These are phyloP conservation scores for Candida ponderosae DNA, from an alignment of 805 yeast species.

Conservation along the genomic window DNA sequence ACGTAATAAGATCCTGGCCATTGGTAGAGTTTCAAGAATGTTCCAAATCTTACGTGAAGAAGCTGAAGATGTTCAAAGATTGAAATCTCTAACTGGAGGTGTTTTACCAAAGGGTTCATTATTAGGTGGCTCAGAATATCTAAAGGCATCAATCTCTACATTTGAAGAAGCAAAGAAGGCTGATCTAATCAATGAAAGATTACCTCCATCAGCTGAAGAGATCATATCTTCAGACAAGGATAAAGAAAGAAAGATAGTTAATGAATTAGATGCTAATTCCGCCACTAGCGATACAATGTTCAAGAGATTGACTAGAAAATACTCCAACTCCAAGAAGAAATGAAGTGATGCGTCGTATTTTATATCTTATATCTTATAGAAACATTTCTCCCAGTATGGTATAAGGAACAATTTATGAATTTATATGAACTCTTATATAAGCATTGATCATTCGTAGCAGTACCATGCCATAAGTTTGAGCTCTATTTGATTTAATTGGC, in stretches of 20 bases:
- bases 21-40: conserved; percentile 94
- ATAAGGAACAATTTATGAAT: too few relatives aligned
- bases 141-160: conserved; percentile 55
- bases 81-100: conserved; percentile 70
- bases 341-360: not conserved
- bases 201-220: conserved; percentile 76
- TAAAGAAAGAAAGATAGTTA: conserved; percentile 34
- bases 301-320: conserved; percentile 19
- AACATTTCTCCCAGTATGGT: too few relatives aligned
- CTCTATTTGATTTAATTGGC: too few relatives aligned
- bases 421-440: too few relatives aligned
- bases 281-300: conserved; percentile 8
- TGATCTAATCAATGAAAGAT: conserved; percentile 76
- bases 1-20: conserved; percentile 85
- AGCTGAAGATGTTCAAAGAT: conserved; percentile 73
- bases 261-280: conserved; percentile 21
- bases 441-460: too few relatives aligned
- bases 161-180: conserved; percentile 81
- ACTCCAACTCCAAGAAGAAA: conserved; percentile 6
- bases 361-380: too few relatives aligned
- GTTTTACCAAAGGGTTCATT: conserved; percentile 79
- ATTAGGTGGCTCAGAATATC: conserved; percentile 75
- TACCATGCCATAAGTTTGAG: too few relatives aligned
- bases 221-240: conserved; percentile 34
- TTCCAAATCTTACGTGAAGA: conserved; percentile 83